Percentiles rank a stretch among this genome's conserved stretches.
phyloP scores from a whole-genome alignment of 2,329 filamentous ascomycete genomes.

The Uncinocarpus reesii region DNA sequence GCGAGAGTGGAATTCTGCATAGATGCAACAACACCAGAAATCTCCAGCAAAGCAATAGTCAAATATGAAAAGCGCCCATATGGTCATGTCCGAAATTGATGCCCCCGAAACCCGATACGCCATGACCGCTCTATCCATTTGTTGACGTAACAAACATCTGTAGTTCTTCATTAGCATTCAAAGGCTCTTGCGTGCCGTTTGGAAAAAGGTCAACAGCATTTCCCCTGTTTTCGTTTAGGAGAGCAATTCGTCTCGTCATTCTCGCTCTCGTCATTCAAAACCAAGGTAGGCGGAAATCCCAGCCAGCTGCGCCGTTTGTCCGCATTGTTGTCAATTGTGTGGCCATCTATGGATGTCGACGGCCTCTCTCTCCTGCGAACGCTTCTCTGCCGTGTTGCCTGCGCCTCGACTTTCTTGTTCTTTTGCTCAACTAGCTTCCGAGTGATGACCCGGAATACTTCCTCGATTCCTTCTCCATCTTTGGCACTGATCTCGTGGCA shows the following conservation, averaged over 20 bases:
- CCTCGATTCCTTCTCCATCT: conserved; percentile 88
- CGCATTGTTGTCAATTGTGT: conserved; percentile 45
- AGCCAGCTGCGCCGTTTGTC: conserved; percentile 60
- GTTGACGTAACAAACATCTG: not conserved
- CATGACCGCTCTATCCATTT: not conserved
- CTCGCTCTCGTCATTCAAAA: conserved; percentile 26
- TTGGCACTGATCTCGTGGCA: conserved; percentile 95
- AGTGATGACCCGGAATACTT: conserved; percentile 85
- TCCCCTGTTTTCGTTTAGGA: conserved; percentile 26
- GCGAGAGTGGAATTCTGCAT: no score
- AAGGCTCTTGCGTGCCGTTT: not conserved
- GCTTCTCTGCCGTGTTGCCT: conserved; percentile 37
- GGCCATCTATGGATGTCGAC: conserved; percentile 41
- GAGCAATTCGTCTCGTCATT: conserved; percentile 25
- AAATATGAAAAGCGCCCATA: not conserved
- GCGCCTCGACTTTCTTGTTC: conserved; percentile 45
- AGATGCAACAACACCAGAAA: no score
- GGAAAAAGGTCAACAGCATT: conserved; percentile 28
- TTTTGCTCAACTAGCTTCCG: conserved; percentile 70
- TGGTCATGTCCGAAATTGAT: not conserved
- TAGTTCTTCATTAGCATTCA: not conserved
- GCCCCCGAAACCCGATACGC: not conserved
- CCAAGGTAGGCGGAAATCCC: conserved; percentile 45
- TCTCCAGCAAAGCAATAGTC: not conserved
- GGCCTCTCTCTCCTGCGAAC: conserved; percentile 37